Evolutionary conservation across 192 early-diverging fungal genomes (phyloP), one percentile per base, ranked within the genome.

Genomic region (Backusella tuberculispora): DNA sequence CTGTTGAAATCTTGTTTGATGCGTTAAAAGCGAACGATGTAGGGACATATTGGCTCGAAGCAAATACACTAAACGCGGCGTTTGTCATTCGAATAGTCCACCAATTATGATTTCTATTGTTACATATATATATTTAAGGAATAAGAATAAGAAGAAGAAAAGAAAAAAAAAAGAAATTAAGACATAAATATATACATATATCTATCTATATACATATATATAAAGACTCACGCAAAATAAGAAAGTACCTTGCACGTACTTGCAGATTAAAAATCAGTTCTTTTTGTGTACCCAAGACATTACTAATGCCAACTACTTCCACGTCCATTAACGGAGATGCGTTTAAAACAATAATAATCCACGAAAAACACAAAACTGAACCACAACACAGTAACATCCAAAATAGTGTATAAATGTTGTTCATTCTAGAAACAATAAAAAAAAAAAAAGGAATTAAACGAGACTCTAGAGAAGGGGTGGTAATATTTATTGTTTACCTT

Each of bases 191-290:
- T 21, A 15, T 10, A 10, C 1, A 4, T 41, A 19, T 12, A 45
- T 44, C 1, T 15, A 2, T 34, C 29, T 34, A 34, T 34, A 34
- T 34, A 21, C 17, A 45, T 45, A 17, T 38, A n/a, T 14, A 50
- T 48, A 26, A 15, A 63, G 43, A n/a, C 37, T 15, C 13, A 64
- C 21, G 24, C 13, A 45, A 40, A 19, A 34, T 13, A 41, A n/a
- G 5, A 13, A 34, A 42, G 73, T 74, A 78, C 77, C 66, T 84
- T 6, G 85, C 84, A 67, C 80, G 77, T 14, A 91, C 80, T 73
- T 90, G 86, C 53, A 91, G 63, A 48, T 90, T 86, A 50, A 91
- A 91, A 45, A 91, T 83, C 5, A 91, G 74, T 79, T 90, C 88
- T 68, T 89, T 90, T 50, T 91, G 88, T 6, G 89, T 85, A 17